These are phyloP conservation scores for Plenodomus tracheiphilus DNA, from an alignment of 2,329 filamentous ascomycete species.

Conservation along the genomic window DNA sequence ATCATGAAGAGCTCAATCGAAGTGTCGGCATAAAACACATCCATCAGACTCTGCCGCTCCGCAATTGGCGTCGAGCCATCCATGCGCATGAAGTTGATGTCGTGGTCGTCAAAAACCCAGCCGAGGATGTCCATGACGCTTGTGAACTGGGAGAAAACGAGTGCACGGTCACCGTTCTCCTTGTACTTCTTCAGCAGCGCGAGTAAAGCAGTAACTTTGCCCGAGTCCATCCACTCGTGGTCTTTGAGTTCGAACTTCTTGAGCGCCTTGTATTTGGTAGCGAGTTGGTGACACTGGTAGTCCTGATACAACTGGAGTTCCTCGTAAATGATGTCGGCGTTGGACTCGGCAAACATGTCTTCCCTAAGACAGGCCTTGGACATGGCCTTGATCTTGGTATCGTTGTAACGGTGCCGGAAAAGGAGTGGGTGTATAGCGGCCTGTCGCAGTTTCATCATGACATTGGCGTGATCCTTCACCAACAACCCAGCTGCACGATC, in stretches of 20 bases:
- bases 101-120: conserved; percentile 73
- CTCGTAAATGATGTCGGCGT: conserved; percentile 57
- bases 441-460: conserved; percentile 87
- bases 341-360: conserved; percentile 56
- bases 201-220: conserved; percentile 82
- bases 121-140: conserved; percentile 89
- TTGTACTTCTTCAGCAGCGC: conserved; percentile 74
- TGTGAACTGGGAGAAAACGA: conserved; percentile 94
- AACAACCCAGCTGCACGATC: conserved; percentile 61
- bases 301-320: conserved; percentile 62
- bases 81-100: conserved; percentile 79
- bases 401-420: conserved; percentile 78
- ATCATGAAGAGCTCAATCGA: conserved; percentile 89
- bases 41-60: conserved; percentile 83
- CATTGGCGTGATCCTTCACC: conserved; percentile 56
- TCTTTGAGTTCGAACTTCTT: conserved; percentile 61
- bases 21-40: conserved; percentile 77
- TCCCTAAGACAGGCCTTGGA: conserved; percentile 74
- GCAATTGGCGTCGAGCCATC: conserved; percentile 82
- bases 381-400: conserved; percentile 76
- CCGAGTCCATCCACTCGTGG: conserved; percentile 71
- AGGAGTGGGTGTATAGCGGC: conserved; percentile 90
- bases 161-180: conserved; percentile 78
- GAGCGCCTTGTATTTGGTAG: conserved; percentile 55
- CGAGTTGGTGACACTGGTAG: conserved; percentile 64